These are phyloP conservation scores for Rhodotorula toruloides DNA, from an alignment of 768 basidiomycete species.

Conservation along the genomic window DNA sequence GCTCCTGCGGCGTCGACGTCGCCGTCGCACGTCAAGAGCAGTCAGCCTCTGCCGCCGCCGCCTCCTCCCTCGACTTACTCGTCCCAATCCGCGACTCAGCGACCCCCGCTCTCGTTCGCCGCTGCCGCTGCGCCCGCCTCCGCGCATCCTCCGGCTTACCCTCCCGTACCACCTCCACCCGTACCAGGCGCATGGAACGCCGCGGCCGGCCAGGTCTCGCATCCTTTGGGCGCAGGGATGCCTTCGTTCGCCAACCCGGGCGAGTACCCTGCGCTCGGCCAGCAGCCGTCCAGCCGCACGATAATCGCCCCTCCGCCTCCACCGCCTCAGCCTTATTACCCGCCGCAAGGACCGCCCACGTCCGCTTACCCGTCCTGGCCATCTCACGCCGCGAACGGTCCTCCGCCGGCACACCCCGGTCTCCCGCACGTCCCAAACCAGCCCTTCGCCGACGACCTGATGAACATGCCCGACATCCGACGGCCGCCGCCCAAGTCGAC, in stretches of 20 bases:
- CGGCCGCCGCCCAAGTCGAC: constrained; percentile 32
- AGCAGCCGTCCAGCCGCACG: background rate
- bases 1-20: background rate
- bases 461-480: constrained; percentile 23
- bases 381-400: background rate
- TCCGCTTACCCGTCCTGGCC: background rate
- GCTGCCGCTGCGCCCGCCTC: background rate
- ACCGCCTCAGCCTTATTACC: background rate
- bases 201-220: background rate
- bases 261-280: background rate
- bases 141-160: no score
- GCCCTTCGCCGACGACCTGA: background rate
- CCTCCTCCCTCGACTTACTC: no score
- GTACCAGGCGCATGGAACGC: no score
- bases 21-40: background rate
- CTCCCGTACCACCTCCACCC: no score
- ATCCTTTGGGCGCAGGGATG: background rate
- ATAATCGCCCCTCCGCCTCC: background rate
- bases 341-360: background rate
- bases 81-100: no score
- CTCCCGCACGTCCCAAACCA: background rate
- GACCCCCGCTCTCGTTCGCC: no score
- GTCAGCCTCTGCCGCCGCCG: background rate
- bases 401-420: background rate
- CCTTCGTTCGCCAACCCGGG: background rate